These are phyloP conservation scores for Colletotrichum australisinense DNA, from an alignment of 2,329 filamentous ascomycete species.

Conservation along the genomic window DNA sequence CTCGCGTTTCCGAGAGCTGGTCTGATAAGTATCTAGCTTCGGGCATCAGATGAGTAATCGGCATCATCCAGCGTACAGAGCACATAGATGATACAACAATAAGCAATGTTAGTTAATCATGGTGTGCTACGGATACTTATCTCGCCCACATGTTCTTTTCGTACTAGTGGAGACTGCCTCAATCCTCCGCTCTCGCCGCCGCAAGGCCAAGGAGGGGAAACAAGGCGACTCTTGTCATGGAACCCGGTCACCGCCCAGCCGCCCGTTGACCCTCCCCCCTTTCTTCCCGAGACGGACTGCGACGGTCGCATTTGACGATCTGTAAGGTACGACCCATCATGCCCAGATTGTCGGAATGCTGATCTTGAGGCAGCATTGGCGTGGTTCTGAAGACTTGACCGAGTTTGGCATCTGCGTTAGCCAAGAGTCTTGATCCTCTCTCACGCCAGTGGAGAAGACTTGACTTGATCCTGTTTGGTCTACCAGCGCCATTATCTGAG, in stretches of 20 bases:
- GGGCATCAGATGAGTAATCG: background rate
- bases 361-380: background rate
- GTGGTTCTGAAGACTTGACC: background rate
- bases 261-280: background rate
- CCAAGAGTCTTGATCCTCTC: background rate
- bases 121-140: background rate
- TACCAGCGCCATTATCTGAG: background rate
- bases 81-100: background rate
- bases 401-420: background rate
- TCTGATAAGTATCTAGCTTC: background rate
- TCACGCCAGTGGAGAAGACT: background rate
- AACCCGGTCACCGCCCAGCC: constrained; percentile 12
- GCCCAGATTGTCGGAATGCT: background rate
- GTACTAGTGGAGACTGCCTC: background rate
- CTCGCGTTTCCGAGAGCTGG: too few species aligned
- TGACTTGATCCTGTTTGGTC: background rate
- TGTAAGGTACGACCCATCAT: background rate
- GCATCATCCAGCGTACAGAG: background rate
- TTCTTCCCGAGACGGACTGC: background rate
- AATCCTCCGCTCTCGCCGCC: background rate
- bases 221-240: background rate
- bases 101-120: background rate
- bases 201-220: background rate
- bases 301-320: constrained; percentile 4
- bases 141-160: too few species aligned